Evolutionary conservation across 148 eudicot genomes (phyloP).

Genomic region (Polygonum maritimum): DNA sequence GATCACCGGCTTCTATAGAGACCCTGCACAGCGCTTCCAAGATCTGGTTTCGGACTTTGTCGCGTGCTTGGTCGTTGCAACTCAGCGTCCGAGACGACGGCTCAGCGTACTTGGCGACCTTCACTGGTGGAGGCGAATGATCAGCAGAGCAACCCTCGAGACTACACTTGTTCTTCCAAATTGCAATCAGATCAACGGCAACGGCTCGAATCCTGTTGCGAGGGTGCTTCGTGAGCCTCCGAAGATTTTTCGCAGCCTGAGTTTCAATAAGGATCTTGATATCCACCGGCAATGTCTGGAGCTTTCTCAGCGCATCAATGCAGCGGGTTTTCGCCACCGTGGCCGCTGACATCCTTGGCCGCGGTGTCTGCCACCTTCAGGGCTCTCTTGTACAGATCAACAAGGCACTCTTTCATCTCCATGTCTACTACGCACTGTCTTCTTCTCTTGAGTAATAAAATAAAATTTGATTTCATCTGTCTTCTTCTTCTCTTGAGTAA

Average conservation of each 20-base stretch:
- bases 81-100: slow-evolving; percentile 31
- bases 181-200: slow-evolving; percentile 47
- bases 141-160: slow-evolving; percentile 10
- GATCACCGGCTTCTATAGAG: slow-evolving; percentile 28
- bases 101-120: slow-evolving; percentile 24
- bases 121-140: slow-evolving; percentile 22
- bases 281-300: slow-evolving; percentile 54
- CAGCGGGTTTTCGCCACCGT: slow-evolving; percentile 45
- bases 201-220: slow-evolving; percentile 42
- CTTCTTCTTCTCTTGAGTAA: too few species aligned
- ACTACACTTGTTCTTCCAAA: slow-evolving; percentile 48
- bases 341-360: slow-evolving; percentile 48
- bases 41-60: slow-evolving; percentile 47
- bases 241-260: slow-evolving; percentile 62
- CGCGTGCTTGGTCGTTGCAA: slow-evolving; percentile 39
- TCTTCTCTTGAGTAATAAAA: too few species aligned
- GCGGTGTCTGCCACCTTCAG: background rate
- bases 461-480: too few species aligned
- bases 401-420: slow-evolving; percentile 24
- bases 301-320: slow-evolving; percentile 48
- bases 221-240: slow-evolving; percentile 57
- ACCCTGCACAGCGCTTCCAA: slow-evolving; percentile 49
- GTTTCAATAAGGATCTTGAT: slow-evolving; percentile 61
- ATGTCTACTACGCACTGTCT: too few species aligned
- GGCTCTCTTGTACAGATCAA: slow-evolving; percentile 33